These are phyloP conservation scores for Podaxis sp. DNA, from an alignment of 768 basidiomycete species.

Conservation along the genomic window DNA sequence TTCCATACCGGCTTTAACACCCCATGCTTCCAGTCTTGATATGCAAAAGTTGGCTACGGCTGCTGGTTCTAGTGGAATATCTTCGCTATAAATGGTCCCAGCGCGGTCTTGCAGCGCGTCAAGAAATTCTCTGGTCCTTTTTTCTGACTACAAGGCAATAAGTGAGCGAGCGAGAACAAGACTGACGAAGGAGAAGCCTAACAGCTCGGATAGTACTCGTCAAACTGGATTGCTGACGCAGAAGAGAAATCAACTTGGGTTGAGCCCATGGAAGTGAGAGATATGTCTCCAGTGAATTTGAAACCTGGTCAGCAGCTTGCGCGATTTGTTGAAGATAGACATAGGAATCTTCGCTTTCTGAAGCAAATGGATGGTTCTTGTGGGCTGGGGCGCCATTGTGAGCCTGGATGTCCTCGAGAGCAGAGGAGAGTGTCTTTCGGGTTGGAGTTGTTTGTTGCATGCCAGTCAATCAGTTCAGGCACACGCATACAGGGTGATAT, in stretches of 20 bases:
- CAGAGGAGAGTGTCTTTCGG: slow-evolving; percentile 10
- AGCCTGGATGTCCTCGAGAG: slow-evolving; percentile 11
- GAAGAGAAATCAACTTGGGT: slow-evolving; percentile 65
- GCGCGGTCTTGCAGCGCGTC: slow-evolving; percentile 46
- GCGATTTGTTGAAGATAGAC: slow-evolving; percentile 42
- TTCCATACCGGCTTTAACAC: slow-evolving; percentile 68
- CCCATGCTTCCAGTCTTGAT: slow-evolving; percentile 60
- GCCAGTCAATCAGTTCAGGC: neutral
- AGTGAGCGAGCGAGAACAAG: slow-evolving; percentile 18
- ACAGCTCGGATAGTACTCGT: slow-evolving; percentile 54
- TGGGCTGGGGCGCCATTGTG: slow-evolving; percentile 24
- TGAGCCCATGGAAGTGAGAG: slow-evolving; percentile 52
- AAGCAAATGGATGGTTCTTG: slow-evolving; percentile 47
- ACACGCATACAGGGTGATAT: too few relatives aligned
- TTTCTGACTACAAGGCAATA: slow-evolving; percentile 45
- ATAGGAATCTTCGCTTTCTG: slow-evolving; percentile 40
- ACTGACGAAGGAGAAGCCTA: slow-evolving; percentile 25
- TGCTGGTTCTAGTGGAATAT: slow-evolving; percentile 51
- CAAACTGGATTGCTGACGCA: slow-evolving; percentile 62
- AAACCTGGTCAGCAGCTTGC: slow-evolving; percentile 49
- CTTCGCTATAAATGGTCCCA: slow-evolving; percentile 58
- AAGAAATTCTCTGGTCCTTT: slow-evolving; percentile 49
- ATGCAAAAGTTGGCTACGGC: slow-evolving; percentile 58
- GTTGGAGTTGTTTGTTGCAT: slow-evolving; percentile 10
- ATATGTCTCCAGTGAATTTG: slow-evolving; percentile 53